Percentiles rank a stretch among this genome's conserved stretches.
These are phyloP conservation scores for Rubroboletus pulcherrimus DNA, from an alignment of 768 basidiomycete genomes.

Conservation along the genomic window DNA sequence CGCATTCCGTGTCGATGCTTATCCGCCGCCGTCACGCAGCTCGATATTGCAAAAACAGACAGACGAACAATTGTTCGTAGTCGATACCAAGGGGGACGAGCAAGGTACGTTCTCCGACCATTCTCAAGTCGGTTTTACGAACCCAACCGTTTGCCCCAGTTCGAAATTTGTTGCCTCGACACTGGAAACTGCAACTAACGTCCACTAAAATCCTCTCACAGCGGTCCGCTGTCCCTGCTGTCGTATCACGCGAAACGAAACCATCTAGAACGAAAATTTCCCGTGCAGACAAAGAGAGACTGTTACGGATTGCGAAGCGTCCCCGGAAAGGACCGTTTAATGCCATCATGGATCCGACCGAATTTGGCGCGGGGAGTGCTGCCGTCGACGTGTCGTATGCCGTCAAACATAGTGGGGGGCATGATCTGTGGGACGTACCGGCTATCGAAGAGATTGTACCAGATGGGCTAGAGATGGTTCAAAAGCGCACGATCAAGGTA, in stretches of 20 bases:
- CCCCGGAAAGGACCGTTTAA: slow-evolving; percentile 72
- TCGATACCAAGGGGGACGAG: slow-evolving; percentile 80
- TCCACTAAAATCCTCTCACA: slow-evolving; percentile 79
- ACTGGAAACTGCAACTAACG: slow-evolving; percentile 50
- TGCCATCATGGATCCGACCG: slow-evolving; percentile 61
- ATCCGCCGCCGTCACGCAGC: slow-evolving; percentile 33
- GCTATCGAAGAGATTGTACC: slow-evolving; percentile 37
- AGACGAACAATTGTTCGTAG: slow-evolving; percentile 72
- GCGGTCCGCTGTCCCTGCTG: slow-evolving; percentile 85
- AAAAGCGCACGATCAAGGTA: slow-evolving; percentile 53
- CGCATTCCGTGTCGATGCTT: neutral
- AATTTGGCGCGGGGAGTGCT: slow-evolving; percentile 64
- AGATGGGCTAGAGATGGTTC: slow-evolving; percentile 37
- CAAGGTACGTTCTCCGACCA: slow-evolving; percentile 40
- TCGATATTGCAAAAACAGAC: slow-evolving; percentile 60
- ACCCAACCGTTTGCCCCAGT: slow-evolving; percentile 36
- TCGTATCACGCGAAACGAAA: slow-evolving; percentile 51
- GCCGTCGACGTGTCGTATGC: slow-evolving; percentile 63
- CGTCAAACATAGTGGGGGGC: slow-evolving; percentile 61
- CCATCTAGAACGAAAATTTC: slow-evolving; percentile 40
- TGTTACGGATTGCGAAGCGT: slow-evolving; percentile 74
- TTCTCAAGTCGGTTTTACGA: neutral
- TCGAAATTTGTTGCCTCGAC: slow-evolving; percentile 54
- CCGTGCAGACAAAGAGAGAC: slow-evolving; percentile 66
- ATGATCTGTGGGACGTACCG: slow-evolving; percentile 56